Base-by-base conservation (phyloP, 2,329 filamentous ascomycete species). In the Alternaria infectoria region DNA sequence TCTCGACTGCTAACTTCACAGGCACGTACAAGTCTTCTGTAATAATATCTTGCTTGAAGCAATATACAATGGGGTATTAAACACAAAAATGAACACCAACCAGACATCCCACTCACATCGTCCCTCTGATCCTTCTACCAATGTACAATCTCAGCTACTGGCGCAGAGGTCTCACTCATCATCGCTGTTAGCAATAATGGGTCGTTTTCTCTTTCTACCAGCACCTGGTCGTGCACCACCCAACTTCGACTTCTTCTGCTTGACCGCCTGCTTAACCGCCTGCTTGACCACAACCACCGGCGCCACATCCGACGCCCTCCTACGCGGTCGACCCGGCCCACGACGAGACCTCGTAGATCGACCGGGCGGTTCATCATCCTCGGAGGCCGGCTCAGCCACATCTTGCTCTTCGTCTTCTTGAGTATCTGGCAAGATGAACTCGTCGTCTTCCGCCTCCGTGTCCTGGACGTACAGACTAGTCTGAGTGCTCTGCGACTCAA, bases 191-290 rank as follows among this genome's bases (percentile, higher is more conserved):
- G 43, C 25, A 25, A 67, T 25, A 7, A 68, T 11, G 19, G 61
- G 59, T 57, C 68, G 54, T 28, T 70, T 70, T 45, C 68, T 65
- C 58, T 68, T 69, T 19, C 52, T 66, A 7, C 57, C 57, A 28
- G 54, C 64, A 54, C 47, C 59, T 4, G 49, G 51, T 25, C 55
- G 65, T n/a, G 21, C 30, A 44, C 62, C 64, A 13, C 64, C 59
- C 54, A 40, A 60, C 28, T 63, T 64, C 21, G 28, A 32, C 32
- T 47, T 66, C 17, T 21, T 50, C 32, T 19, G 58, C 50, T 55
- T 46, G 5, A 45, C 56, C 15, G 55, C 58, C 11, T 40, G 36
- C 49, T 52, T 52, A 30, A 36, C 49, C 17, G 55, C 58, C 11
- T 40, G 32, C 49, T 52, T 52, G 17, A 36, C 49, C 19, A 9